phyloP scores from a whole-genome alignment of 2,329 filamentous ascomycete genomes.

The Colletotrichum simmondsii region DNA sequence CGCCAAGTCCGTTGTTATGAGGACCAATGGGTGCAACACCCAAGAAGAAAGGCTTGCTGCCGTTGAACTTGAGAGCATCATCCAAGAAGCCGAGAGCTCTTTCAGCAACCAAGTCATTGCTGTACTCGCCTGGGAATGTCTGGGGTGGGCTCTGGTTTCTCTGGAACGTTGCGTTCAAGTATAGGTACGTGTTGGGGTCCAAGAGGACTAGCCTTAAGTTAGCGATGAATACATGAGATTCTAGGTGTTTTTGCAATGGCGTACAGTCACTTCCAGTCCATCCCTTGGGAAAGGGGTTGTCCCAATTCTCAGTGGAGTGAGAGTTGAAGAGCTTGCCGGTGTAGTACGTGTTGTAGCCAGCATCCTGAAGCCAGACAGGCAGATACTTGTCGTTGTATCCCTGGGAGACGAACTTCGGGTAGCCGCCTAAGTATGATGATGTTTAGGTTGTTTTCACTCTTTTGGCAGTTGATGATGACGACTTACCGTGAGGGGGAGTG shows the following conservation, averaged over 20 bases:
- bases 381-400: slow-evolving; percentile 76
- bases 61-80: slow-evolving; percentile 62
- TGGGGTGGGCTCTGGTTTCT: slow-evolving; percentile 50
- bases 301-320: slow-evolving; percentile 70
- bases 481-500: slow-evolving; percentile 62
- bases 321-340: slow-evolving; percentile 79
- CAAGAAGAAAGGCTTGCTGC: slow-evolving; percentile 73
- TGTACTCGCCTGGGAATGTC: slow-evolving; percentile 45
- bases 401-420: slow-evolving; percentile 72
- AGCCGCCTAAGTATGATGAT: slow-evolving; percentile 52
- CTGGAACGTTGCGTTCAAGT: slow-evolving; percentile 61
- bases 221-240: neutral
- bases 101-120: slow-evolving; percentile 67
- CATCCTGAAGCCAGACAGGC: slow-evolving; percentile 76
- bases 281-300: slow-evolving; percentile 65
- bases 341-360: slow-evolving; percentile 78
- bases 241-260: neutral
- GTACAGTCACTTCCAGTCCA: slow-evolving; percentile 61
- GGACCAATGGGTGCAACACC: slow-evolving; percentile 74
- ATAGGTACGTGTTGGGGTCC: slow-evolving; percentile 51
- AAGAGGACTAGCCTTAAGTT: slow-evolving; percentile 46
- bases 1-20: slow-evolving; percentile 61
- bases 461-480: neutral
- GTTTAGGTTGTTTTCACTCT: slow-evolving; percentile 45
- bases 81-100: slow-evolving; percentile 71